A percentile compares a stretch with the other conserved stretches of the same genome.
phyloP scores from a whole-genome alignment of 805 yeast species.

The Candida glaebosa region DNA sequence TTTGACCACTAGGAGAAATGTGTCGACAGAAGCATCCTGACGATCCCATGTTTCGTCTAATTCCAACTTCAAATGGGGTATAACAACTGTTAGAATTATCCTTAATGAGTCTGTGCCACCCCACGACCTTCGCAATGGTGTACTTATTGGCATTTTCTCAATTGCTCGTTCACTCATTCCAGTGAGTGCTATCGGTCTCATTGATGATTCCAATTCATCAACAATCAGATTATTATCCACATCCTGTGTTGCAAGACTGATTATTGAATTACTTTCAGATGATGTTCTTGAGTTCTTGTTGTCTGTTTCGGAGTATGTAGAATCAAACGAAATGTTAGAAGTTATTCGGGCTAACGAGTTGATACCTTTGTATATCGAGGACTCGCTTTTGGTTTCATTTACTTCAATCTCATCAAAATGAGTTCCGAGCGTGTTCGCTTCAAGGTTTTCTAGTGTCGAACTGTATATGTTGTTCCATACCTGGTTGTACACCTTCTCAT shows the following conservation, averaged over 20 bases:
- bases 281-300: not conserved
- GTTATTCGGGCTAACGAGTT: not conserved
- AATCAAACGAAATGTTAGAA: constrained; percentile 1
- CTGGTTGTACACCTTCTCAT: constrained; percentile 34
- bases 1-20: constrained; percentile 31
- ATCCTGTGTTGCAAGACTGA: not conserved
- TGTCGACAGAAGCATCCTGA: constrained; percentile 17
- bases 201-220: constrained; percentile 33
- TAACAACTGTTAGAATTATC: constrained; percentile 36
- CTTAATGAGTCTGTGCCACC: constrained; percentile 51
- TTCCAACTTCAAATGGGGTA: constrained; percentile 32
- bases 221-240: not conserved
- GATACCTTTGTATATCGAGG: not conserved
- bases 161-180: constrained; percentile 61
- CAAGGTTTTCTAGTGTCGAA: constrained; percentile 20
- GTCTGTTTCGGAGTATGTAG: not conserved
- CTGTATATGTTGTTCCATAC: constrained; percentile 32
- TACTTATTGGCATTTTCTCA: constrained; percentile 49
- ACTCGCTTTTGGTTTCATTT: not conserved
- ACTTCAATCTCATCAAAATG: constrained; percentile 10
- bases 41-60: constrained; percentile 25
- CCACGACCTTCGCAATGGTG: constrained; percentile 52
- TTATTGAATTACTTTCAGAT: not conserved
- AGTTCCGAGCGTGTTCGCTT: constrained; percentile 17
- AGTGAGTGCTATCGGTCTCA: constrained; percentile 49